phyloP scores from a whole-genome alignment of 2,329 filamentous ascomycete species.

The Pyrenophora tritici-repentis region DNA sequence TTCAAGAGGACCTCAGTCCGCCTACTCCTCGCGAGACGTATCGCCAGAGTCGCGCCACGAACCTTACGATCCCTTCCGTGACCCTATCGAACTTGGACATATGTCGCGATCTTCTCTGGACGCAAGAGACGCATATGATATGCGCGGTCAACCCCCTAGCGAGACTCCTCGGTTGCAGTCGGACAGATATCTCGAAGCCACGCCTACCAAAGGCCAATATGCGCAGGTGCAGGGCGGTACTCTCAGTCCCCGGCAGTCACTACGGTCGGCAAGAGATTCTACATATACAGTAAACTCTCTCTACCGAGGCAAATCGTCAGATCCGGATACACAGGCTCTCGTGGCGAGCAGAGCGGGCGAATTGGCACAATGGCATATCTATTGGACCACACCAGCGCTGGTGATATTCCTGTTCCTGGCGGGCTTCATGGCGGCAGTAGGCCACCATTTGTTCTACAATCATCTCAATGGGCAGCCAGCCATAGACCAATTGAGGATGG shows the following conservation, averaged over 20 bases:
- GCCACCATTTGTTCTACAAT: constrained; percentile 44
- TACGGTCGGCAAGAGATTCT: constrained; percentile 27
- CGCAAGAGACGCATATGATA: constrained; percentile 10
- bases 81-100: constrained; percentile 39
- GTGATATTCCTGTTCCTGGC: constrained; percentile 37
- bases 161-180: constrained; percentile 20
- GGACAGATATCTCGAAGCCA: constrained; percentile 22
- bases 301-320: constrained; percentile 33
- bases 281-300: constrained; percentile 30
- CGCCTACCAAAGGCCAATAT: constrained; percentile 24
- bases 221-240: constrained; percentile 22
- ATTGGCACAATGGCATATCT: constrained; percentile 43
- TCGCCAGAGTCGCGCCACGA: constrained; percentile 32
- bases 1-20: constrained; percentile 21
- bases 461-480: constrained; percentile 38
- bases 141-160: constrained; percentile 16
- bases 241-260: constrained; percentile 18
- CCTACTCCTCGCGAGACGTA: constrained; percentile 27
- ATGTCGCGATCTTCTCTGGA: constrained; percentile 19
- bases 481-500: constrained; percentile 40
- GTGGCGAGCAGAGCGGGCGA: constrained; percentile 41
- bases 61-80: constrained; percentile 36
- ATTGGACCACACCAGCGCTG: constrained; percentile 42
- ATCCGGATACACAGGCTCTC: constrained; percentile 41
- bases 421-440: constrained; percentile 40